Conservation (phyloP, 2,329 filamentous ascomycete genomes). For the Sporothrix dimorphospora region DNA sequence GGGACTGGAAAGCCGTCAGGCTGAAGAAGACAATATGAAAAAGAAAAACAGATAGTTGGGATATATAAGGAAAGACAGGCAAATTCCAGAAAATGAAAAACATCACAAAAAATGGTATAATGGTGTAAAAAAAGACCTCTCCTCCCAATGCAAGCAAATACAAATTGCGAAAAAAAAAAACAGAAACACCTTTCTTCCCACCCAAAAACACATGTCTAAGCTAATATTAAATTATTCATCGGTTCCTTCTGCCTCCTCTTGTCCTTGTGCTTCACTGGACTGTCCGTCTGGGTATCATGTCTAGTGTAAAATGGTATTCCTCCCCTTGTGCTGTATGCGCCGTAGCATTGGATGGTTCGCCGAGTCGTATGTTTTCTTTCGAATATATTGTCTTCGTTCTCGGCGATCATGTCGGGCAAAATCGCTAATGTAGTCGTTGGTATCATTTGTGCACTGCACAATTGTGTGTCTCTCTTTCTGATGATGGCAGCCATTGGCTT, state of each 20-base stretch:
- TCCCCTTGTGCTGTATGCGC: neutral
- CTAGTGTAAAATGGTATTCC: neutral
- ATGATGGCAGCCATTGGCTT: neutral
- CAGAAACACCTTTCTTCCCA: neutral
- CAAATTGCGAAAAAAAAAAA: neutral
- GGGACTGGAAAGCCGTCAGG: neutral
- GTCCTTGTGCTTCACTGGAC: neutral
- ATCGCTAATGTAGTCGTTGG: neutral
- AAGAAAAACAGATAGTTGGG: constrained; percentile 25
- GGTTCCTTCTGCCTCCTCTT: neutral
- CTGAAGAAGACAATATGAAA: constrained; percentile 10
- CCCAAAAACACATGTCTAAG: neutral
- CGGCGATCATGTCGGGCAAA: neutral
- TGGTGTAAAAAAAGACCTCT: constrained; percentile 21
- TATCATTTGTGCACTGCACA: neutral
- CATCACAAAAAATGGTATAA: constrained; percentile 21
- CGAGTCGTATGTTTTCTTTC: neutral
- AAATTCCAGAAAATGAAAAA: constrained; percentile 24
- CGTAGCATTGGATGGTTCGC: neutral
- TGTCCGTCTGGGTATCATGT: neutral
- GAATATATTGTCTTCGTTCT: neutral
- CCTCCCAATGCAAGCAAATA: constrained; percentile 23
- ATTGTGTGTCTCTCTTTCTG: neutral
- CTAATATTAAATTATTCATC: neutral
- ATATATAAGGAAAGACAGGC: constrained; percentile 30